These are phyloP conservation scores for Apiospora koreana DNA, from an alignment of 2,329 filamentous ascomycete species.

Conservation along the genomic window DNA sequence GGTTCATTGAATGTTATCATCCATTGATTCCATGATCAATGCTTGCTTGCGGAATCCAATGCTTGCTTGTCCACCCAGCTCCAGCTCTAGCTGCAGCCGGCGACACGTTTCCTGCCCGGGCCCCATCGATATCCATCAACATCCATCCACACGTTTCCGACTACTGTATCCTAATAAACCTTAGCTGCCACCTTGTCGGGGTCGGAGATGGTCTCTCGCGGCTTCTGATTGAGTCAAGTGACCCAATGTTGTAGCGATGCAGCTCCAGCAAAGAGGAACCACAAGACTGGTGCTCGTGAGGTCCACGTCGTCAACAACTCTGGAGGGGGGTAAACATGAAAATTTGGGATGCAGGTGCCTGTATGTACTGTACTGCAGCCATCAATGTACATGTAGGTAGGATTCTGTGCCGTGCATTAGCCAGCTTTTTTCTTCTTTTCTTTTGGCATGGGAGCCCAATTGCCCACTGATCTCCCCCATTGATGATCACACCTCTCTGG, in stretches of 20 bases:
- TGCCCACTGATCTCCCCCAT: conserved; percentile 4
- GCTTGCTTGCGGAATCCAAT: background rate
- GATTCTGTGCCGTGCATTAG: conserved; percentile 8
- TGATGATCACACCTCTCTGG: conserved; percentile 8
- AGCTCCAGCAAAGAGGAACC: conserved; percentile 7
- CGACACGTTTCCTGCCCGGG: conserved; percentile 1
- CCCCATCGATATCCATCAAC: background rate
- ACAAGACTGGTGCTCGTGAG: background rate
- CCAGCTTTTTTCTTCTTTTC: background rate
- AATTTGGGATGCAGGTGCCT: background rate
- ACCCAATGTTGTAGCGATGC: background rate
- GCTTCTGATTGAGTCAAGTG: background rate
- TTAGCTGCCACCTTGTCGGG: background rate
- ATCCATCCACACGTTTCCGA: background rate
- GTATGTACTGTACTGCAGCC: background rate
- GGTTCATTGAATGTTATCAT: conserved; percentile 8
- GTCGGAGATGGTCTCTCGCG: background rate
- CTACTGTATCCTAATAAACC: conserved; percentile 3
- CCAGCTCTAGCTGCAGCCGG: background rate
- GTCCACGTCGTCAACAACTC: conserved; percentile 7
- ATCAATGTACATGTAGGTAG: background rate
- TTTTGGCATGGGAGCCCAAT: background rate
- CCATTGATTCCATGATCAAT: background rate
- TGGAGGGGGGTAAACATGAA: background rate
- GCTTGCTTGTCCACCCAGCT: background rate